Conservation (phyloP, 331 rosid genomes). For the Saraca asoca region DNA sequence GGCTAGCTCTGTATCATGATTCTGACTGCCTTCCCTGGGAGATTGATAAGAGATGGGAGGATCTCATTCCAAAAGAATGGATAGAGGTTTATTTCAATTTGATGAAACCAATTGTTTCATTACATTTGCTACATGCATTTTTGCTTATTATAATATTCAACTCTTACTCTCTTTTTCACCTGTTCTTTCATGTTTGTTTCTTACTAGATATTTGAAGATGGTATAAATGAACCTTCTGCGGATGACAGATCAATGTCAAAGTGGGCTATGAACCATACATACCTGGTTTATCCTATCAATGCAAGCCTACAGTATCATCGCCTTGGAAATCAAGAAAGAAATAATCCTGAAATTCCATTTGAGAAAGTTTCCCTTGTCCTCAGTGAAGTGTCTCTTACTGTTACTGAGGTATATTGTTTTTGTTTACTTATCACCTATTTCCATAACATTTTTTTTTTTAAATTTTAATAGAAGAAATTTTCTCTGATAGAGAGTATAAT, state of each 20-base stretch:
- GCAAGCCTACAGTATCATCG: conserved; percentile 90
- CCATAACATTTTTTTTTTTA: no score
- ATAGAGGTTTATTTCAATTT: conserved; percentile 65
- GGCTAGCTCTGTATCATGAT: conserved; percentile 94
- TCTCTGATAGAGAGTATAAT: no score
- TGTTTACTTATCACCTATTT: background rate
- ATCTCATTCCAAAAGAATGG: conserved; percentile 86
- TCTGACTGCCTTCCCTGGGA: conserved; percentile 82
- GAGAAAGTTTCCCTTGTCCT: conserved; percentile 85
- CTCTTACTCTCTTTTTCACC: conserved; percentile 22
- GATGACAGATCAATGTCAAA: conserved; percentile 51
- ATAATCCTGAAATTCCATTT: conserved; percentile 78
- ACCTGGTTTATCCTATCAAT: conserved; percentile 87
- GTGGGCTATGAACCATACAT: conserved; percentile 79
- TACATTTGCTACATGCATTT: conserved; percentile 10
- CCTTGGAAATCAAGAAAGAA: conserved; percentile 88
- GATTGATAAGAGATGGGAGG: conserved; percentile 84
- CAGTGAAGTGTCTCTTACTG: conserved; percentile 77
- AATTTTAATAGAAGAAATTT: no score
- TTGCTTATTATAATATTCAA: conserved; percentile 5
- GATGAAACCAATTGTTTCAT: conserved; percentile 18
- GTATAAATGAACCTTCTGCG: conserved; percentile 71
- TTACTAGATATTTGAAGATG: conserved; percentile 89
- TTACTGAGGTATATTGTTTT: conserved; percentile 70
- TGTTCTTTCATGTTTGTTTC: conserved; percentile 26